These are phyloP conservation scores for Solanum sitiens DNA, from an alignment of 257 asterid genomes.

Conservation along the genomic window DNA sequence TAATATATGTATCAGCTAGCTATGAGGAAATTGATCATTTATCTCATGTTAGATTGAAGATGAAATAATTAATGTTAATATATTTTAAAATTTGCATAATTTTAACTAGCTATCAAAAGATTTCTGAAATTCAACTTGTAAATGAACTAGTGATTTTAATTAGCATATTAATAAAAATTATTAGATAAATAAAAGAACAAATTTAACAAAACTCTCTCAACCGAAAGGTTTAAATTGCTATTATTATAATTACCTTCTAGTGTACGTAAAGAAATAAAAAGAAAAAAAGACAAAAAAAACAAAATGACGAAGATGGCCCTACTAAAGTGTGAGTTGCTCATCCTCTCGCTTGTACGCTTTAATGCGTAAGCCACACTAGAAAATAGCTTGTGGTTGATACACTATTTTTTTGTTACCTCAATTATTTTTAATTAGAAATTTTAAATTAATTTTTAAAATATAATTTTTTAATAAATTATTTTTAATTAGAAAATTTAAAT, in stretches of 20 bases:
- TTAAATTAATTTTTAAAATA: not conserved
- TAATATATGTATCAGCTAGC: not conserved
- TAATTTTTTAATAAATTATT: accelerated
- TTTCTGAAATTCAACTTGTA: not conserved
- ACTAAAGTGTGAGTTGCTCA: not conserved
- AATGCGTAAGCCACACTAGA: slow-evolving; percentile 16
- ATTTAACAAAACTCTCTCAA: not conserved
- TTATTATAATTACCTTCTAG: not conserved
- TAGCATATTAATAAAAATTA: not conserved
- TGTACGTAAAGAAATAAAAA: not conserved
- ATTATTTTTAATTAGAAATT: accelerated
- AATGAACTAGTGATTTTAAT: not conserved
- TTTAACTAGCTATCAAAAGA: accelerated
- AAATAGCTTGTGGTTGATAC: not conserved
- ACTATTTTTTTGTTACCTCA: too few relatives aligned
- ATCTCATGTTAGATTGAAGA: not conserved
- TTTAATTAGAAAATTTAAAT: not conserved
- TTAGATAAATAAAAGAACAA: not conserved
- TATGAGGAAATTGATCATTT: not conserved
- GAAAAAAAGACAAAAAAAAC: not conserved
- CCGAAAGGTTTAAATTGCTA: not conserved
- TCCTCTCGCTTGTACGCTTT: slow-evolving; percentile 38
- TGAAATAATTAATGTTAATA: not conserved
- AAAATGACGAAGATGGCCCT: not conserved
- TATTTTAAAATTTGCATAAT: too few relatives aligned